phyloP scores from a whole-genome alignment of 1,139 yeast species.

The Hemisphaericaspora subhashii region DNA sequence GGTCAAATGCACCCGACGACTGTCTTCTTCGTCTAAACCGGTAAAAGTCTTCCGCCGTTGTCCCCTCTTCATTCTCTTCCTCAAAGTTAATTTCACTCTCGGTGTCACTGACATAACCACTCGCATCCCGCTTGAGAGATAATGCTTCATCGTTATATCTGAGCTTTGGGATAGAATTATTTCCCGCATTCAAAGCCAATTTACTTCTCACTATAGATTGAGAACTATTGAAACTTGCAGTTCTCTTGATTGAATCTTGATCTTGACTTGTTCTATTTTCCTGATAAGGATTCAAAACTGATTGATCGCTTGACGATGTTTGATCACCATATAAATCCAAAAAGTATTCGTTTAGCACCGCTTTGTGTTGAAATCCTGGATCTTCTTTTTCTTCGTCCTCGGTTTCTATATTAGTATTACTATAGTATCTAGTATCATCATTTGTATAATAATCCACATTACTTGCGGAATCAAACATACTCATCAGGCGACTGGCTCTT shows the following conservation, averaged over 20 bases:
- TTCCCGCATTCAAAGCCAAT: constrained; percentile 13
- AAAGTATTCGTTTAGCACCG: constrained; percentile 10
- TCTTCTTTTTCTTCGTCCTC: constrained; percentile 8
- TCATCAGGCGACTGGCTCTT: constrained; percentile 7
- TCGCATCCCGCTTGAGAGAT: constrained; percentile 14
- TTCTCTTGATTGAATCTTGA: constrained; percentile 2
- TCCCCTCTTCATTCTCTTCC: constrained; percentile 5
- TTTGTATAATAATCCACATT: constrained; percentile 7
- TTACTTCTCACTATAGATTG: constrained; percentile 16
- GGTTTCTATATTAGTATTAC: constrained; percentile 9
- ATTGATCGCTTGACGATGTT: constrained; percentile 4
- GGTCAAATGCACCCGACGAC: background rate
- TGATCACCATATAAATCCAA: constrained; percentile 6
- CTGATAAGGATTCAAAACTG: background rate
- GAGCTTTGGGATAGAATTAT: constrained; percentile 11
- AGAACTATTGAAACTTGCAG: constrained; percentile 12
- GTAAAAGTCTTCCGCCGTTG: constrained; percentile 8
- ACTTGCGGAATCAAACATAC: constrained; percentile 6
- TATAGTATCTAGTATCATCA: constrained; percentile 8
- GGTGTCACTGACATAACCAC: constrained; percentile 21
- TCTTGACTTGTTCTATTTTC: background rate
- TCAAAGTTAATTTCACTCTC: constrained; percentile 14
- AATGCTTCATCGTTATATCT: constrained; percentile 9
- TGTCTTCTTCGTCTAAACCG: constrained; percentile 9
- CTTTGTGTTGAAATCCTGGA: constrained; percentile 10